Evolutionary conservation across 495 filamentous ascomycete genomes (phyloP).

Genomic region (Hyaloscypha bicolor): DNA sequence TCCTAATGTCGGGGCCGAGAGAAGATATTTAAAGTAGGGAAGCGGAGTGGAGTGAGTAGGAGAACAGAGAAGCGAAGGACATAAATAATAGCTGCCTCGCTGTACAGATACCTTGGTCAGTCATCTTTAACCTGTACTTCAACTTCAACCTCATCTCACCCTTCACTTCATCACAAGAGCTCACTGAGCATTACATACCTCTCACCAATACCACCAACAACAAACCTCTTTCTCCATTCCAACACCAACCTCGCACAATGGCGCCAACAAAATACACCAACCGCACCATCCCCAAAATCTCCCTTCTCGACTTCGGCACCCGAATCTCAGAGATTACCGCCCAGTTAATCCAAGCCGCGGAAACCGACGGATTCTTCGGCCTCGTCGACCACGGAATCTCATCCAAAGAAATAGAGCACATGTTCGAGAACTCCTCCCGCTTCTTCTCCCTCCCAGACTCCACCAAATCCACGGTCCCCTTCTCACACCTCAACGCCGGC

Average conservation of each 20-base stretch:
- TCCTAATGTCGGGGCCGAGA: background rate
- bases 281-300: slow-evolving; percentile 60
- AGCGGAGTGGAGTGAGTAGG: background rate
- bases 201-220: background rate
- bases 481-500: slow-evolving; percentile 57
- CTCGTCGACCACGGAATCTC: slow-evolving; percentile 58
- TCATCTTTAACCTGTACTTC: background rate
- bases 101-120: background rate
- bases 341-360: slow-evolving; percentile 57
- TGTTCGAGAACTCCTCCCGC: slow-evolving; percentile 51
- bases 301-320: slow-evolving; percentile 53
- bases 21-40: background rate
- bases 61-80: background rate
- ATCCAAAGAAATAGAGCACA: slow-evolving; percentile 48
- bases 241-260: slow-evolving; percentile 26
- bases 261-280: slow-evolving; percentile 46
- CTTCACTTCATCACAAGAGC: slow-evolving; percentile 1
- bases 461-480: slow-evolving; percentile 56
- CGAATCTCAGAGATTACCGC: slow-evolving; percentile 57
- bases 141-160: background rate
- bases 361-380: slow-evolving; percentile 65
- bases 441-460: slow-evolving; percentile 60
- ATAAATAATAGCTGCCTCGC: background rate
- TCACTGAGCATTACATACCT: slow-evolving; percentile 1
- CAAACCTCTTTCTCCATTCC: background rate